Evolutionary conservation across 148 eudicot genomes (phyloP), one percentile per base, ranked within the genome.

Genomic region (Rhododendron simsii): DNA sequence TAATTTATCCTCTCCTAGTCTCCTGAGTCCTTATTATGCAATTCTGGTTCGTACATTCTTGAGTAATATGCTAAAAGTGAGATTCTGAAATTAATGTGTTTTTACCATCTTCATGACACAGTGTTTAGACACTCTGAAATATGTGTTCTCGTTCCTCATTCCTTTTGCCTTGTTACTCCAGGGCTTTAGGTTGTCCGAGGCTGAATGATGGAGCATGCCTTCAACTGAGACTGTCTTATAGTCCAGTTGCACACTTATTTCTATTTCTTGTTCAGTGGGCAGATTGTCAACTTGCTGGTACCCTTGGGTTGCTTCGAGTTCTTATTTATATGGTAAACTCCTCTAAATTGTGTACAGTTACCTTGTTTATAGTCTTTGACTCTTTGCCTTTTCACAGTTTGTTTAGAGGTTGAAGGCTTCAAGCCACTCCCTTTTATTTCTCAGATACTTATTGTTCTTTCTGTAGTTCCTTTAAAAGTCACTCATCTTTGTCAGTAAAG

Each of bases 281-380:
- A 73, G 88, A 90, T 81, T 90, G 90, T 84, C 88, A 86, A 20
- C 85, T 90, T 86, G 88, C 88, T 55, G 90, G 90, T 71, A 81
- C 88, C 48, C 86, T 90, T 53, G 90, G 91, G 14, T 86, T 90
- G 83, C 87, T 90, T 26, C 85, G 90, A 44, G 69, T 88, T 65
- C 88, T 88, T 84, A 84, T 90, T 53, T 88, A 88, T 86, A 84
- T 63, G 91, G 91, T 90, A 77, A 26, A 47, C 80, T 35, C 21
- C 69, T 82, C 78, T 81, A 12, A 69, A 28, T 73, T 45, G 35
- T 47, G 33, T 37, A 37, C 73, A 51, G 55, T 81, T 81, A 28
- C 5, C 80, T 14, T 15, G 45, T 37, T 21, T 23, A 39, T 21
- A 13, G 2, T 28, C 7, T 20, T 21, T 59, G 61, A 59, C 26